Conservation (phyloP, 2,329 filamentous ascomycete genomes). For the Fragosphaeria purpurea region DNA sequence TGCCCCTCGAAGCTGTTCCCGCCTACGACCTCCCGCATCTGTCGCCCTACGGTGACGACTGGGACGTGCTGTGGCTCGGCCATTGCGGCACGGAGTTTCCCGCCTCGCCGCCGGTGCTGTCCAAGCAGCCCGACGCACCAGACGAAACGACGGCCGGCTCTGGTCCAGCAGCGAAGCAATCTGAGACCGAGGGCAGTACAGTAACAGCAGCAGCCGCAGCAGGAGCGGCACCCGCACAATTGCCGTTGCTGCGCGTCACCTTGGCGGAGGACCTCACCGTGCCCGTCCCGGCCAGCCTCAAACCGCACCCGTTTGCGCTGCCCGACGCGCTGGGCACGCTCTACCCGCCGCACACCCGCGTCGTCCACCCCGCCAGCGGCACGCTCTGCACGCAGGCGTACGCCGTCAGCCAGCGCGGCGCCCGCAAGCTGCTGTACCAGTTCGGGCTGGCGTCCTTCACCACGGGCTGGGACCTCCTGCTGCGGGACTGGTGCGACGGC, state of each 20-base stretch:
- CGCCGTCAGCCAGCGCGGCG: conserved; percentile 33
- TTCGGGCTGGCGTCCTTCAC: conserved; percentile 31
- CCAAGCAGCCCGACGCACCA: not conserved
- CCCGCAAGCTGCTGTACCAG: conserved; percentile 31
- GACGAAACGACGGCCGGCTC: not conserved
- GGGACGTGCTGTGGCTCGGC: conserved; percentile 45
- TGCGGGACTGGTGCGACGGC: conserved; percentile 37
- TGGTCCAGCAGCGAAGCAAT: too few relatives aligned
- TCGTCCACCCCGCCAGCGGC: conserved; percentile 32
- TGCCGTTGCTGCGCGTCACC: conserved; percentile 9
- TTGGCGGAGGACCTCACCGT: conserved; percentile 25
- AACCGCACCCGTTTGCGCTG: conserved; percentile 26
- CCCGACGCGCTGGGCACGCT: conserved; percentile 15
- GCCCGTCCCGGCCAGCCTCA: conserved; percentile 23
- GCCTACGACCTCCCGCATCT: conserved; percentile 9
- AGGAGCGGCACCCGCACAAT: not conserved
- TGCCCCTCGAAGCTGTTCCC: conserved; percentile 8
- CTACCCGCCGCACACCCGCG: conserved; percentile 32
- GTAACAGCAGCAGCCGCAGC: not conserved
- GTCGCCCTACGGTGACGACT: conserved; percentile 38
- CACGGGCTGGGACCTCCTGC: conserved; percentile 32
- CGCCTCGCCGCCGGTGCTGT: not conserved
- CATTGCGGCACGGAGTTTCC: conserved; percentile 33
- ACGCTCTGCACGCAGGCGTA: conserved; percentile 30
- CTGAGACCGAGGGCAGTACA: not conserved